Evolutionary conservation across 805 yeast genomes (phyloP).

Genomic region (Pachysolen tannophilus): DNA sequence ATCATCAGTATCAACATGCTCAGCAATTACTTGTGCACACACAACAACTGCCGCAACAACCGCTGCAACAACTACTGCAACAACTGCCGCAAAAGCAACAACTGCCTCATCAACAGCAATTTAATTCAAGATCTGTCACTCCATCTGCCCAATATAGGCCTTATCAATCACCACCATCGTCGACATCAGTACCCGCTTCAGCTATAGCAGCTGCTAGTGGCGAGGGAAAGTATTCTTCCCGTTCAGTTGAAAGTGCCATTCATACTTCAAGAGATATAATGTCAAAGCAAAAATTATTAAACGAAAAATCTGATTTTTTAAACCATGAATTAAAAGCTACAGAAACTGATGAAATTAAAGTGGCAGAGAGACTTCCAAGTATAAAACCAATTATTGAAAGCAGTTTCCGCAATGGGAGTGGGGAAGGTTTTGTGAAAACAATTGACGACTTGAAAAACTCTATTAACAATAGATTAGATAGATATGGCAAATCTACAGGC

Average conservation of each 20-base stretch:
- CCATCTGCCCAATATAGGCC: too few species aligned
- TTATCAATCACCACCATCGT: too few species aligned
- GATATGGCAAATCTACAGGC: conserved; percentile 3
- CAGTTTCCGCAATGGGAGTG: too few species aligned
- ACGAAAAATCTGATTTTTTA: conserved; percentile 13
- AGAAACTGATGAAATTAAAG: conserved; percentile 1
- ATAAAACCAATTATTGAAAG: conserved; percentile 16
- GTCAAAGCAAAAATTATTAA: conserved; percentile 9
- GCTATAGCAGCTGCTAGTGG: neutral
- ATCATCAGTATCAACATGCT: conserved; percentile 1
- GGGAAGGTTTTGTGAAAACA: conserved; percentile 7
- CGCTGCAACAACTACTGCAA: conserved; percentile 8
- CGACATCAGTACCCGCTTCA: too few species aligned
- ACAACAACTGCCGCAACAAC: conserved; percentile 7
- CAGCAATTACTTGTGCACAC: conserved; percentile 1
- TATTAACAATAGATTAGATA: neutral
- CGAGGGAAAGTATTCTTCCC: neutral
- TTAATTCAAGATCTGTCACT: conserved; percentile 1
- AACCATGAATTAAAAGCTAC: conserved; percentile 1
- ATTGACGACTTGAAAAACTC: neutral
- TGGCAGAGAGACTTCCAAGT: conserved; percentile 2
- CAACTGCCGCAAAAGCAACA: conserved; percentile 10
- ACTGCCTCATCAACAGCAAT: conserved; percentile 1
- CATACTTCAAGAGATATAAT: conserved; percentile 3
- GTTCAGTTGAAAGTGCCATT: conserved; percentile 1